These are phyloP conservation scores for Neocatenulostroma microsporum DNA, from an alignment of 2,329 filamentous ascomycete genomes.

Conservation along the genomic window DNA sequence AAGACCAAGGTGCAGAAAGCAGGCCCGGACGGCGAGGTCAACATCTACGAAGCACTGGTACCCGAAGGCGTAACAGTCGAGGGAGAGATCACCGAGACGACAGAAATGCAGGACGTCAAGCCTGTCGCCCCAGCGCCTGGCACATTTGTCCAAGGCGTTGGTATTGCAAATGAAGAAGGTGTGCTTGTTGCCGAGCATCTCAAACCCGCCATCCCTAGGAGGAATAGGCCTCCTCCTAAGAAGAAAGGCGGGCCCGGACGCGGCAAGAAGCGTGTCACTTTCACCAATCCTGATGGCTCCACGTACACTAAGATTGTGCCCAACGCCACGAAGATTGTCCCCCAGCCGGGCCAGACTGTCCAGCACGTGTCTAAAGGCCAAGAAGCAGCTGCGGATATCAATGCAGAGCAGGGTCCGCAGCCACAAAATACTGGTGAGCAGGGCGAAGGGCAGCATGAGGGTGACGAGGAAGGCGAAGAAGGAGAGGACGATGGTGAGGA, in stretches of 20 bases:
- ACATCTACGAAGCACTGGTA: constrained; percentile 75
- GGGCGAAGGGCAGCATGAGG: constrained; percentile 37
- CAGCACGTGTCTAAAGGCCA: constrained; percentile 30
- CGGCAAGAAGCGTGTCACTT: constrained; percentile 66
- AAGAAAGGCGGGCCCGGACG: constrained; percentile 66
- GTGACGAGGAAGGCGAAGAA: constrained; percentile 40
- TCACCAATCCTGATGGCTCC: constrained; percentile 39
- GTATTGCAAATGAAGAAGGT: constrained; percentile 54
- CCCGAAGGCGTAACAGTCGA: constrained; percentile 71
- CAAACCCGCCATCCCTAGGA: constrained; percentile 36
- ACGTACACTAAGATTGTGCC: constrained; percentile 33
- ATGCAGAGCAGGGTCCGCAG: constrained; percentile 34
- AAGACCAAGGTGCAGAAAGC: constrained; percentile 72
- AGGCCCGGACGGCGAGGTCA: constrained; percentile 66
- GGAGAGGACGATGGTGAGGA: constrained; percentile 44
- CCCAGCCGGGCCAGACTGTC: constrained; percentile 27
- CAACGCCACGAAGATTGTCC: constrained; percentile 30
- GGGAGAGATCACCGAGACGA: constrained; percentile 64
- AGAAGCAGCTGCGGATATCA: constrained; percentile 28
- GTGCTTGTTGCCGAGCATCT: constrained; percentile 45
- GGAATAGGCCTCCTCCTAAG: constrained; percentile 73
- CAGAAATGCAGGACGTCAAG: constrained; percentile 39
- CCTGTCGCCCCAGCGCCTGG: constrained; percentile 48
- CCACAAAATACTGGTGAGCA: constrained; percentile 34
- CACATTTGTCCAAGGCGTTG: constrained; percentile 52